Percentiles rank a stretch among this genome's conserved stretches.
phyloP scores from a whole-genome alignment of 2,329 filamentous ascomycete species.

The Colletotrichum tamarilloi region DNA sequence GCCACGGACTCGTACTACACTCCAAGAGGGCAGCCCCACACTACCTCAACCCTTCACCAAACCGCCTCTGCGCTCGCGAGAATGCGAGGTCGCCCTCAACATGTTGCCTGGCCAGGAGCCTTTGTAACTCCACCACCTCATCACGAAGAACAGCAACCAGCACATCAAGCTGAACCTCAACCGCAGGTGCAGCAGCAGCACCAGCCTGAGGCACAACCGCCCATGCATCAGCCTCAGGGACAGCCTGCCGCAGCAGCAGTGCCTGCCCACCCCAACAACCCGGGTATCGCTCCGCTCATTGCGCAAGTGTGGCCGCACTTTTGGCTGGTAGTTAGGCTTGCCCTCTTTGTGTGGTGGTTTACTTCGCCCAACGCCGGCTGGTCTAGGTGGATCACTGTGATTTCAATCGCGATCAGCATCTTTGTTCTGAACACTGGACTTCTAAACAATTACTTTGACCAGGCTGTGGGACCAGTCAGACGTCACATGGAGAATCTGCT shows the following conservation, averaged over 20 bases:
- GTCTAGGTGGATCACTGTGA: conserved; percentile 68
- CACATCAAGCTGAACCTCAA: conserved; percentile 17
- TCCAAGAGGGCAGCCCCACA: conserved; percentile 41
- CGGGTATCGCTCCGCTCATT: conserved; percentile 49
- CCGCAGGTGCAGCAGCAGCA: conserved; percentile 39
- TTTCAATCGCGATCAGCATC: conserved; percentile 63
- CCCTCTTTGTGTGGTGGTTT: conserved; percentile 73
- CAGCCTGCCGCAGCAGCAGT: conserved; percentile 42
- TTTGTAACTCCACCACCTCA: conserved; percentile 36
- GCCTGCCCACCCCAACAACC: conserved; percentile 52
- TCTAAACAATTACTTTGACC: conserved; percentile 65
- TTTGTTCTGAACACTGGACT: conserved; percentile 71
- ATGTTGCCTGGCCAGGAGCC: conserved; percentile 24
- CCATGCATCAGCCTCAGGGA: conserved; percentile 42
- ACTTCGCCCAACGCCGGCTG: conserved; percentile 68
- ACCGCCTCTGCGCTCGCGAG: conserved; percentile 23
- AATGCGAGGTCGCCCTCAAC: conserved; percentile 28
- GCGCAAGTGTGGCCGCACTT: conserved; percentile 68
- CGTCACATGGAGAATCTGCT: conserved; percentile 70
- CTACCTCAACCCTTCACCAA: conserved; percentile 10
- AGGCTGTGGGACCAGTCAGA: conserved; percentile 66
- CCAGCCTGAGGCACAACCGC: conserved; percentile 42
- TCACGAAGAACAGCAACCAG: conserved; percentile 26
- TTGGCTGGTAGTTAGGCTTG: conserved; percentile 69
- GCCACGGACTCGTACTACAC: conserved; percentile 64